Evolutionary conservation across 1,284 basidiomycete species (phyloP).

Genomic region (Tausonia pullulans): DNA sequence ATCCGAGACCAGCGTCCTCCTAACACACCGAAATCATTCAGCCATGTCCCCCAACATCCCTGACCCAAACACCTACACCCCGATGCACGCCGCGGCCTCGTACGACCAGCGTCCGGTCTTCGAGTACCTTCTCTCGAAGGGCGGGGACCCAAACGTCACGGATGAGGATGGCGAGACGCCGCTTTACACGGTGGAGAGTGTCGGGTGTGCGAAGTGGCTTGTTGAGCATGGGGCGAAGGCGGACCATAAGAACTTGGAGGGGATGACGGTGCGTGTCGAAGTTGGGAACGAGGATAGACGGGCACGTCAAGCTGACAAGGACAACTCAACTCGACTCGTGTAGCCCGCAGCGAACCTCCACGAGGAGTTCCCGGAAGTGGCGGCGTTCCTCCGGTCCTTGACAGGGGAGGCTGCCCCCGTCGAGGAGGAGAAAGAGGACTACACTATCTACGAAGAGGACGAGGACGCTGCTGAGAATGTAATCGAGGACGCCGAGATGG

Average conservation of each 20-base stretch:
- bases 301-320: no score
- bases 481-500: neutral
- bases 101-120: slow-evolving; percentile 70
- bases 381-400: neutral
- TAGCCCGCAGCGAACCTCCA: slow-evolving; percentile 10
- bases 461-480: no score
- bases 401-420: neutral
- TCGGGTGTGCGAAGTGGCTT: slow-evolving; percentile 65
- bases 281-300: no score
- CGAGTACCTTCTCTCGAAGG: slow-evolving; percentile 62
- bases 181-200: slow-evolving; percentile 73
- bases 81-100: slow-evolving; percentile 92
- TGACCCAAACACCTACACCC: slow-evolving; percentile 72
- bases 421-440: neutral
- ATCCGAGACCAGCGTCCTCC: no score
- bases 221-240: slow-evolving; percentile 67
- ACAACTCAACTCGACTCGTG: no score
- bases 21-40: neutral
- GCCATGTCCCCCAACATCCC: slow-evolving; percentile 62
- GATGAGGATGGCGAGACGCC: slow-evolving; percentile 86
- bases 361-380: slow-evolving; percentile 5
- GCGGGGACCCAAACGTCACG: slow-evolving; percentile 74
- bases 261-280: slow-evolving; percentile 51
- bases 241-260: slow-evolving; percentile 53
- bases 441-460: no score